phyloP scores from a whole-genome alignment of 352 stramenopile genomes.

The Phytophthora boehmeriae region DNA sequence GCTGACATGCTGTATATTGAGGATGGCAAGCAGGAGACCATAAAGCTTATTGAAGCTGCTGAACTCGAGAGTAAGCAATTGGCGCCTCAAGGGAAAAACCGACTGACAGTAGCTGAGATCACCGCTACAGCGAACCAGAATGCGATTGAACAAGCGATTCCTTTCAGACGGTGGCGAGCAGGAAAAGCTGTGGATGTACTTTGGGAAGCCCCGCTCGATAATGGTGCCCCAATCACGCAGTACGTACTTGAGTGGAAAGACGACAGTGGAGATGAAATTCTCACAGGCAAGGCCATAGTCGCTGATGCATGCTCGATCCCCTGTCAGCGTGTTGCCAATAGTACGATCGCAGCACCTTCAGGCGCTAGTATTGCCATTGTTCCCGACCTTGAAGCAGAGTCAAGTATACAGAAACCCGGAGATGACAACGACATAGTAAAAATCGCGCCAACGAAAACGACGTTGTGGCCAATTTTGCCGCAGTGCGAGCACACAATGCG shows the following conservation, averaged over 20 bases:
- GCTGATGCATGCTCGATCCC: slow-evolving; percentile 15
- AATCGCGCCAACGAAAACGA: slow-evolving; percentile 48
- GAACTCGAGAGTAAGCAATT: slow-evolving; percentile 27
- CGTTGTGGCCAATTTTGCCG: slow-evolving; percentile 65
- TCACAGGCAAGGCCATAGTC: slow-evolving; percentile 26
- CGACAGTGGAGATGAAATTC: slow-evolving; percentile 39
- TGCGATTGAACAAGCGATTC: slow-evolving; percentile 40
- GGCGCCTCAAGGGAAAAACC: slow-evolving; percentile 1
- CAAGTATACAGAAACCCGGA: neutral
- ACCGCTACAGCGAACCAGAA: slow-evolving; percentile 50
- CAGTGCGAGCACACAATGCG: slow-evolving; percentile 49
- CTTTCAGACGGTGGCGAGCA: slow-evolving; percentile 69
- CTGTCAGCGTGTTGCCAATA: slow-evolving; percentile 13
- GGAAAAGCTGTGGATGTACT: slow-evolving; percentile 72
- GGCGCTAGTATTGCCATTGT: neutral
- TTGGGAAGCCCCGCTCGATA: slow-evolving; percentile 73
- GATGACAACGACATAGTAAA: neutral
- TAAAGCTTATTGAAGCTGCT: slow-evolving; percentile 59
- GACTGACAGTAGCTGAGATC: slow-evolving; percentile 48
- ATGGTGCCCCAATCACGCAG: slow-evolving; percentile 63
- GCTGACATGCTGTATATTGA: slow-evolving; percentile 67
- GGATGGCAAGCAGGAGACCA: slow-evolving; percentile 67
- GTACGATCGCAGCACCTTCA: neutral
- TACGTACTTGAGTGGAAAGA: slow-evolving; percentile 80
- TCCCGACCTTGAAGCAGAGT: neutral